Percentiles rank a stretch among this genome's conserved stretches.
Conservation (phyloP, 306 rosid species). For the Carpinus viminea region DNA sequence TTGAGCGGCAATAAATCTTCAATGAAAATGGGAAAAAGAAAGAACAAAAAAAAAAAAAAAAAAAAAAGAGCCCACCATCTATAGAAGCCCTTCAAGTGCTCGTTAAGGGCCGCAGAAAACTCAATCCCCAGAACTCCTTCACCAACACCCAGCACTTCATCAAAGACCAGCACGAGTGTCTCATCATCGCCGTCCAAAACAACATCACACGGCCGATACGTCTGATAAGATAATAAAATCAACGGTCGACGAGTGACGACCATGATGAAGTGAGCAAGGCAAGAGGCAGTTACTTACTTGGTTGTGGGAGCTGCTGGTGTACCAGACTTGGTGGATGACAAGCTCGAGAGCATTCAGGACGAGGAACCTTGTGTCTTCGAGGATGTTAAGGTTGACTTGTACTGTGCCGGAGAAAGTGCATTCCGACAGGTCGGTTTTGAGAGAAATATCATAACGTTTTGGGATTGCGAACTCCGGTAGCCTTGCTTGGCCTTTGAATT, state of each 20-base stretch:
- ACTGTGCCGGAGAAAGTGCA: conserved; percentile 52
- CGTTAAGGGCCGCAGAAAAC: conserved; percentile 59
- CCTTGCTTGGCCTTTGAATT: conserved; percentile 55
- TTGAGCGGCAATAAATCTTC: no score
- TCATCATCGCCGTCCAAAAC: conserved; percentile 55
- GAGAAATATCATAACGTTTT: conserved; percentile 49
- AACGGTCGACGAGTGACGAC: not conserved
- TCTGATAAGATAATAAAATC: conserved; percentile 16
- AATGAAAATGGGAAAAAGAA: no score
- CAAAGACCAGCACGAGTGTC: conserved; percentile 54
- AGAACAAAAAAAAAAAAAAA: not conserved
- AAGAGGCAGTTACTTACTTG: conserved; percentile 47
- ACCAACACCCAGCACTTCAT: conserved; percentile 46
- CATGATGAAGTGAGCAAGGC: no score
- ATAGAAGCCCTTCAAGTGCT: conserved; percentile 55
- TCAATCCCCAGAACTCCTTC: conserved; percentile 55
- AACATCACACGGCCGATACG: conserved; percentile 45
- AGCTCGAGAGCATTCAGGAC: conserved; percentile 60
- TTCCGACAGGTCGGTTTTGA: conserved; percentile 50
- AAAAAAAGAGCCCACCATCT: conserved; percentile 37
- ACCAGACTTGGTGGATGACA: conserved; percentile 39
- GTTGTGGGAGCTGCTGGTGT: conserved; percentile 39
- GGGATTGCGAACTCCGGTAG: conserved; percentile 58
- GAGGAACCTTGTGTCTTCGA: conserved; percentile 41
- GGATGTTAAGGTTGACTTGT: conserved; percentile 33